These are phyloP conservation scores for Hypholoma sublateritium DNA, from an alignment of 768 basidiomycete genomes.

Conservation along the genomic window DNA sequence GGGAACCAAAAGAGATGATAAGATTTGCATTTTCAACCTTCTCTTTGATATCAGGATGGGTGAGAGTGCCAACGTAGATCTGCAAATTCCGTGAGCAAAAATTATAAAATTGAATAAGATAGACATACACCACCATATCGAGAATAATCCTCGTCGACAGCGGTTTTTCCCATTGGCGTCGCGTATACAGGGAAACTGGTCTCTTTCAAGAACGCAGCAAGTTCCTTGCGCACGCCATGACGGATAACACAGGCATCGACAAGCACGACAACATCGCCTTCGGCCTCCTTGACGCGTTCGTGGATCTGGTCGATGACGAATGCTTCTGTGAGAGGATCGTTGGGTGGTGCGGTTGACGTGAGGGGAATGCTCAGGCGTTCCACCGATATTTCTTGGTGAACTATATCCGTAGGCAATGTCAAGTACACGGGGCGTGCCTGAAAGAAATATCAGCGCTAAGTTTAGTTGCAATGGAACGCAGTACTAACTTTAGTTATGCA, in stretches of 20 bases:
- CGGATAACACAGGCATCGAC: slow-evolving; percentile 82
- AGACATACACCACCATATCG: slow-evolving; percentile 72
- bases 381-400: slow-evolving; percentile 63
- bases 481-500: slow-evolving; percentile 55
- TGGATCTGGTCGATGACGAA: slow-evolving; percentile 76
- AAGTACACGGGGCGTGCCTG: slow-evolving; percentile 88
- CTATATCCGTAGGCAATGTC: slow-evolving; percentile 82
- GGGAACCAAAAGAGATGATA: slow-evolving; percentile 68
- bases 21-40: slow-evolving; percentile 75
- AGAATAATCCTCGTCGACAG: slow-evolving; percentile 65
- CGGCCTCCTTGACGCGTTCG: slow-evolving; percentile 60
- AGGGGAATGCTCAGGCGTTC: slow-evolving; percentile 63
- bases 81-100: slow-evolving; percentile 23
- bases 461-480: neutral
- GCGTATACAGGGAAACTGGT: slow-evolving; percentile 76
- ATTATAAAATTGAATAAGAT: neutral
- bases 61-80: slow-evolving; percentile 78
- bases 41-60: slow-evolving; percentile 62
- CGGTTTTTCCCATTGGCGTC: slow-evolving; percentile 81
- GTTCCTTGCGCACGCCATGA: slow-evolving; percentile 63
- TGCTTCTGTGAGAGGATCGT: slow-evolving; percentile 57
- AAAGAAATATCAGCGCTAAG: neutral
- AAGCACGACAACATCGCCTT: slow-evolving; percentile 71
- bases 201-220: slow-evolving; percentile 57
- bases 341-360: slow-evolving; percentile 44